A percentile compares a stretch with the other conserved stretches of the same genome.
Evolutionary conservation across 1,284 basidiomycete genomes (phyloP).

Genomic region (Naganishia albida): DNA sequence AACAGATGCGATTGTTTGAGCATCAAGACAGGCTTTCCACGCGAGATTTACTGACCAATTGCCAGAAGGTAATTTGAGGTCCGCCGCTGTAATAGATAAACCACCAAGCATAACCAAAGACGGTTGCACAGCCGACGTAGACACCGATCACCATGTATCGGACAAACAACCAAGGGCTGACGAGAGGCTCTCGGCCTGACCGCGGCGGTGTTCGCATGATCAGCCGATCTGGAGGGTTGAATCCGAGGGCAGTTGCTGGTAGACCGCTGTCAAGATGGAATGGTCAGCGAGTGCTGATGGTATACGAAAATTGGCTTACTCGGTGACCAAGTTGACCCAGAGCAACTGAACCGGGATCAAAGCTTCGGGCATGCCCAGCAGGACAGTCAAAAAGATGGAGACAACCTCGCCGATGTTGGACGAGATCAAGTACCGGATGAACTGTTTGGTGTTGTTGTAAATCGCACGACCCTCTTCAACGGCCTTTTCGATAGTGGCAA

Average conservation of each 20-base stretch:
- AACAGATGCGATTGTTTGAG: constrained; percentile 17
- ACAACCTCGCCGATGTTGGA: constrained; percentile 99
- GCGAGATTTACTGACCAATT: constrained; percentile 67
- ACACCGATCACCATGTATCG: constrained; percentile 89
- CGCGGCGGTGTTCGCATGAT: constrained; percentile 94
- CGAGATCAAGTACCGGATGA: constrained; percentile 68
- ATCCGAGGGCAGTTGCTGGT: constrained; percentile 96
- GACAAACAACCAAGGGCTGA: constrained; percentile 92
- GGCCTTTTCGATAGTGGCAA: constrained; percentile 87
- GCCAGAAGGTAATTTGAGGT: constrained; percentile 88
- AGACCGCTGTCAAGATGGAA: constrained; percentile 67
- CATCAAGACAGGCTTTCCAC: constrained; percentile 23
- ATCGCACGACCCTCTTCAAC: constrained; percentile 96
- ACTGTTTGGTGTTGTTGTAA: constrained; percentile 99
- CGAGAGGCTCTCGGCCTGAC: constrained; percentile 81
- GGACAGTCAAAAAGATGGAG: constrained; percentile 93
- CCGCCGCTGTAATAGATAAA: constrained; percentile 87
- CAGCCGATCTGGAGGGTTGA: constrained; percentile 93
- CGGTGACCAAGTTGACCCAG: constrained; percentile 92
- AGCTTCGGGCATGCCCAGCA: constrained; percentile 97
- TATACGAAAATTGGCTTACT: constrained; percentile 31
- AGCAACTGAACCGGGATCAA: constrained; percentile 96
- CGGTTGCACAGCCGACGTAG: constrained; percentile 93
- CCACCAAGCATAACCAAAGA: constrained; percentile 99
- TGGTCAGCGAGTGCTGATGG: not conserved